phyloP scores from a whole-genome alignment of 257 asterid genomes.

The Marsdenia floribunda region DNA sequence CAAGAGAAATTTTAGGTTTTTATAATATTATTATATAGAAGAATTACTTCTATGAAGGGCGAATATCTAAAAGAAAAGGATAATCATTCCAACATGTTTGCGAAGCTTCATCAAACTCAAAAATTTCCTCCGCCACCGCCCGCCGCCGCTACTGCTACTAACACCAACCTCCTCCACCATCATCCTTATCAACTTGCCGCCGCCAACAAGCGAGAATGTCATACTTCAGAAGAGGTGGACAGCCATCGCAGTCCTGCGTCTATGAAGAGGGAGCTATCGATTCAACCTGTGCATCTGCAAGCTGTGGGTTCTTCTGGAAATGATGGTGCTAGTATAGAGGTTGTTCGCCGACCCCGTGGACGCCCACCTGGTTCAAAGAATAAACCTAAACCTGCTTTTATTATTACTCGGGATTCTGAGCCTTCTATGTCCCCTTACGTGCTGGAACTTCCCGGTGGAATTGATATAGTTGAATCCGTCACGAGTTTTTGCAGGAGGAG shows the following conservation, averaged over 20 bases:
- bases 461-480: constrained; percentile 44
- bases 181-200: constrained; percentile 4
- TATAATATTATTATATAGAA: too few relatives aligned
- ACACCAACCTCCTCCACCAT: not conserved
- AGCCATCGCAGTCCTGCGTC: constrained; percentile 22
- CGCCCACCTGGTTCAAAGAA: constrained; percentile 75
- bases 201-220: constrained; percentile 22
- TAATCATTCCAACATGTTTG: constrained; percentile 35
- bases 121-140: constrained; percentile 22
- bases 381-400: constrained; percentile 58
- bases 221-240: constrained; percentile 35
- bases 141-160: constrained; percentile 21
- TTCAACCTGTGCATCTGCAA: constrained; percentile 7
- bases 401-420: constrained; percentile 47
- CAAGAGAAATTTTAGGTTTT: too few relatives aligned
- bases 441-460: constrained; percentile 54
- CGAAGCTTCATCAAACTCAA: constrained; percentile 40
- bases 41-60: constrained; percentile 35
- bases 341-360: constrained; percentile 77
- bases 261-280: constrained; percentile 4
- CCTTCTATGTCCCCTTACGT: constrained; percentile 69
- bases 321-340: constrained; percentile 72
- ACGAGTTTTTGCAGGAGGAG: constrained; percentile 43
- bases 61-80: constrained; percentile 33
- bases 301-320: constrained; percentile 17